Evolutionary conservation across 1,284 basidiomycete species (phyloP).

Genomic region (Rhodotorula glutinis): DNA sequence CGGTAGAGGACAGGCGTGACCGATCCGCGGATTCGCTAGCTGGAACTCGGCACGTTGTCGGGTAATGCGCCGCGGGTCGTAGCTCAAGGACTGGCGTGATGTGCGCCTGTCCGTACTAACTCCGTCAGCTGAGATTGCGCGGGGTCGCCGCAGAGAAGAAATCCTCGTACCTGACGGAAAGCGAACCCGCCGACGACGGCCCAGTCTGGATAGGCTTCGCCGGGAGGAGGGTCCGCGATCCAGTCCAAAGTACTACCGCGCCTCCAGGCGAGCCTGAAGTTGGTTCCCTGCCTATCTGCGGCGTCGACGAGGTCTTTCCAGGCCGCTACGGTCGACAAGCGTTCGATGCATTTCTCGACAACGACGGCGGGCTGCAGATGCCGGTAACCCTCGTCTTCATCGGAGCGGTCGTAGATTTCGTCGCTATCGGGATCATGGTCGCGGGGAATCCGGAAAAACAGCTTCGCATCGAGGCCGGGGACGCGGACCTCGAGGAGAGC

Average conservation of each 20-base stretch:
- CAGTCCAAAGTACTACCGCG: slow-evolving; percentile 38
- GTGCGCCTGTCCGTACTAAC: background rate
- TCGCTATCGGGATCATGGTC: slow-evolving; percentile 9
- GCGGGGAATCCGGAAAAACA: slow-evolving; percentile 30
- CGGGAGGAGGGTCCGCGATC: slow-evolving; percentile 23
- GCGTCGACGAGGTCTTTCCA: slow-evolving; percentile 36
- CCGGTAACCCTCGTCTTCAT: slow-evolving; percentile 5
- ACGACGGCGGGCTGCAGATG: slow-evolving; percentile 11
- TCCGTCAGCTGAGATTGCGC: background rate
- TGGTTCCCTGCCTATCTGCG: slow-evolving; percentile 18
- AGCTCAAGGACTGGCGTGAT: slow-evolving; percentile 29
- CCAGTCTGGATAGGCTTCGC: slow-evolving; percentile 18
- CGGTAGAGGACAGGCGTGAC: background rate
- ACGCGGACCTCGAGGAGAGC: slow-evolving; percentile 31
- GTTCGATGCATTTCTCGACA: slow-evolving; percentile 27
- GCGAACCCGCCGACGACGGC: slow-evolving; percentile 25
- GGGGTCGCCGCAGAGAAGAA: background rate
- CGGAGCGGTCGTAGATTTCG: slow-evolving; percentile 5
- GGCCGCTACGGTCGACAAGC: slow-evolving; percentile 26
- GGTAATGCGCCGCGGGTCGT: slow-evolving; percentile 36
- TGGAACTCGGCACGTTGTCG: slow-evolving; percentile 34
- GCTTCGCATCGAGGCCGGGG: slow-evolving; percentile 30
- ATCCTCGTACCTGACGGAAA: slow-evolving; percentile 20
- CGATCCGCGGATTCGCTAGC: background rate
- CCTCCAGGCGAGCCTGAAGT: slow-evolving; percentile 35